phyloP scores from a whole-genome alignment of 2,329 filamentous ascomycete species.

The Aspergillus terreus region DNA sequence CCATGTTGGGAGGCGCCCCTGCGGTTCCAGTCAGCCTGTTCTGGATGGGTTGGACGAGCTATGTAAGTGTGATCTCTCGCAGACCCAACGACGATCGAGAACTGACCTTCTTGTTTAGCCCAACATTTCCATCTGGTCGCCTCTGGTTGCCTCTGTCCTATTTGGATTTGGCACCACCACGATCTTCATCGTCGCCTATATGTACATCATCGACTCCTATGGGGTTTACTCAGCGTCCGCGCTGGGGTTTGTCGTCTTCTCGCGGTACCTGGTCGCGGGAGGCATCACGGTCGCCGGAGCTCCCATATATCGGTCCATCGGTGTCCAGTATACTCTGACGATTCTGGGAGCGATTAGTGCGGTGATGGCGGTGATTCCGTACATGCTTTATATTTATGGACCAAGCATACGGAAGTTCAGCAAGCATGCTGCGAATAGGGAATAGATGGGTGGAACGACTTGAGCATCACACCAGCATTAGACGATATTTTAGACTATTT shows the following conservation, averaged over 20 bases:
- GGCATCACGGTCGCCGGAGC: constrained; percentile 29
- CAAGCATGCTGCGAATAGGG: neutral
- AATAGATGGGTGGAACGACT: neutral
- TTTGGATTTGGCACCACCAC: constrained; percentile 50
- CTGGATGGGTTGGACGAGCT: constrained; percentile 56
- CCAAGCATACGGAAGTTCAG: neutral
- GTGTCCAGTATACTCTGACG: constrained; percentile 38
- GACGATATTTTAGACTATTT: too few species aligned
- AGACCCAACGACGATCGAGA: neutral
- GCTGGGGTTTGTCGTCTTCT: constrained; percentile 39
- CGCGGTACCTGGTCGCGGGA: constrained; percentile 37
- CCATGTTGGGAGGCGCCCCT: too few species aligned
- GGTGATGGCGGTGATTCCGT: constrained; percentile 40
- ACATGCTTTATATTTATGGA: constrained; percentile 11
- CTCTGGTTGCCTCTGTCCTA: constrained; percentile 46
- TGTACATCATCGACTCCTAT: constrained; percentile 58
- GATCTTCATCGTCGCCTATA: constrained; percentile 49
- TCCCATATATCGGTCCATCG: constrained; percentile 34
- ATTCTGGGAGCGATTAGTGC: constrained; percentile 35
- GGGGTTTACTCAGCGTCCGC: constrained; percentile 49
- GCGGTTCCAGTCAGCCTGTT: constrained; percentile 53
- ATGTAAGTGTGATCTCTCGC: constrained; percentile 19
- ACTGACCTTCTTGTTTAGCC: constrained; percentile 5
- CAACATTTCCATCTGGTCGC: constrained; percentile 48
- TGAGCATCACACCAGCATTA: too few species aligned